Evolutionary conservation across 257 asterid genomes (phyloP).

Genomic region (Apocynum venetum): DNA sequence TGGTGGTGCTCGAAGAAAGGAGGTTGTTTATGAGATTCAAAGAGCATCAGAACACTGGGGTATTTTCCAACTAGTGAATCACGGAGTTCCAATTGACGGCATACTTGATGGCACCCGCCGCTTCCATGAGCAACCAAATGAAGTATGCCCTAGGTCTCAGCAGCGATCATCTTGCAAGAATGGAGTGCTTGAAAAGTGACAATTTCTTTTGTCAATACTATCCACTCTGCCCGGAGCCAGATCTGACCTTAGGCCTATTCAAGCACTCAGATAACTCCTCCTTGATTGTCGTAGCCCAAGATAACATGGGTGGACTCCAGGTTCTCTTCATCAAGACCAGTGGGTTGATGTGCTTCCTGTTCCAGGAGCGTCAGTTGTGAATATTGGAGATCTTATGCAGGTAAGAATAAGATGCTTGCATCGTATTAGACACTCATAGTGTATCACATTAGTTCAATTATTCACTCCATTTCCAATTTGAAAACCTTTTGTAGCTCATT

Average conservation of each 20-base stretch:
- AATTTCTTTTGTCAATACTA: slow-evolving; percentile 53
- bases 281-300: slow-evolving; percentile 57
- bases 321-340: slow-evolving; percentile 38
- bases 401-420: slow-evolving; percentile 12
- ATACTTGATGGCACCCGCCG: slow-evolving; percentile 38
- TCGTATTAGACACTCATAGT: background rate
- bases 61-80: slow-evolving; percentile 65
- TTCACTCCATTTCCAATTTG: background rate
- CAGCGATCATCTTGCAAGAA: slow-evolving; percentile 30
- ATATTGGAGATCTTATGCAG: slow-evolving; percentile 77
- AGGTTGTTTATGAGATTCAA: slow-evolving; percentile 43
- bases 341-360: slow-evolving; percentile 73
- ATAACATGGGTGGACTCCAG: slow-evolving; percentile 65
- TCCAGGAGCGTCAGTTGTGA: slow-evolving; percentile 56
- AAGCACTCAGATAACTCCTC: slow-evolving; percentile 60
- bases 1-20: slow-evolving; percentile 16
- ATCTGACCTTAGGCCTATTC: slow-evolving; percentile 42
- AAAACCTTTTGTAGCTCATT: slow-evolving; percentile 33
- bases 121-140: slow-evolving; percentile 60
- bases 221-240: slow-evolving; percentile 74
- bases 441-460: background rate
- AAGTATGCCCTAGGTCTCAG: slow-evolving; percentile 44
- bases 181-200: slow-evolving; percentile 48
- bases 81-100: slow-evolving; percentile 55
- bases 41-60: slow-evolving; percentile 59